Evolutionary conservation across 306 rosid genomes (phyloP), one percentile per base, ranked within the genome.

Genomic region (Sindora glabra): DNA sequence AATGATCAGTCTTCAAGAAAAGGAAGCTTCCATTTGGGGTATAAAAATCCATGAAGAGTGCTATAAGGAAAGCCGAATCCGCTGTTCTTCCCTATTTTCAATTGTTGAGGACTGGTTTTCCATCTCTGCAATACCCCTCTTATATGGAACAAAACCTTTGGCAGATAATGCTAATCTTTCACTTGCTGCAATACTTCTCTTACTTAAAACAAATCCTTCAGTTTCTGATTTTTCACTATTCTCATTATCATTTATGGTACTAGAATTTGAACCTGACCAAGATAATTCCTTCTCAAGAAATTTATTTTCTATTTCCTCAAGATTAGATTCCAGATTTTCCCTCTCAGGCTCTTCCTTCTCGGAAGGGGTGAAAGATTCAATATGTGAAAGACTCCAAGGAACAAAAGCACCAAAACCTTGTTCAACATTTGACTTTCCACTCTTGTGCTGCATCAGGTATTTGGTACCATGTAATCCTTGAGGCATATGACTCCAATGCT

Each of bases 111-210:
- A 50, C 12, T 56, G 56, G 12, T 25, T 59, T 13, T 71, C 80
- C 57, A 75, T 74, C 68, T 71, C 81, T 56, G 74, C 33, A 45
- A 74, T 22, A 68, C 85, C 75, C 59, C 95, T 81, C 76, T 89
- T 89, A 34, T 86, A 86, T 51, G 95, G 95, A 1, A 86, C 74
- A 77, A 86, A 89, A 26, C 91, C 95, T 81, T 71, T 77, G 3
- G 59, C 67, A 55, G 49, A 60, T 23, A 48, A n/a, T n/a, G n/a
- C n/a, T n/a, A 9, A 2, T 9, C 34, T n/a, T n/a, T n/a, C n/a
- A n/a, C n/a, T n/a, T n/a, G n/a, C n/a, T n/a, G n/a, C n/a, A n/a
- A n/a, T n/a, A n/a, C n/a, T n/a, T n/a, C n/a, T n/a, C n/a, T n/a
- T 29, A 6, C 8, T 6, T 13, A 29, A 40, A 40, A 26, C 27